Evolutionary conservation across 441 rosid genomes (phyloP), one percentile per base, ranked within the genome.

Genomic region (Brassica balearica): DNA sequence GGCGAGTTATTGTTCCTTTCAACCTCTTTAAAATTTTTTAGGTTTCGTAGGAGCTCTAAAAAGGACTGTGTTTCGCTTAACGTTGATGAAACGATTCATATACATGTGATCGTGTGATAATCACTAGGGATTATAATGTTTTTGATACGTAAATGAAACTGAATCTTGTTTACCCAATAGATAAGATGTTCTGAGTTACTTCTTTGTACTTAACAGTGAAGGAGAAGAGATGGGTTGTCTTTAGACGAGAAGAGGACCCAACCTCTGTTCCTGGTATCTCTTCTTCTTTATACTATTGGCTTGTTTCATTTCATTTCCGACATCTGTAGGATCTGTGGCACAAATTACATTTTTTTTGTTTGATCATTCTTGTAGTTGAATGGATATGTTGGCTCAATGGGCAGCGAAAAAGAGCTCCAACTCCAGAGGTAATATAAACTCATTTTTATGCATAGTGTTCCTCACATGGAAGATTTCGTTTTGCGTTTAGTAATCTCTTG

Each of bases 371-470:
- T 71, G 87, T 75, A 91, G 99, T 89, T 85, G 99, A 95, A 85
- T 96, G 98, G 99, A 96, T 96, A 79, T 91, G 95, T 85, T 96
- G 98, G 99, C 86, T 93, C 82, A 93, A 92, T 55, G 98, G 98
- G 60, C 99, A 96, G 86, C 87, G 97, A 4, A 96, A 90, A 84
- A 80, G 59, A 69, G 92, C 97, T 83, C 97, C 98, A 9, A 86
- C 98, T 65, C 87, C 88, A 4, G 94, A 91, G 94, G 98, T 92
- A n/a, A n/a, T n/a, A n/a, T n/a, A n/a, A n/a, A n/a, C n/a, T n/a
- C n/a, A n/a, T n/a, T n/a, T n/a, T n/a, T n/a, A n/a, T n/a, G n/a
- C n/a, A n/a, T n/a, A n/a, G n/a, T n/a, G n/a, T n/a, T n/a, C n/a
- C n/a, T n/a, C n/a, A n/a, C n/a, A n/a, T n/a, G n/a, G n/a, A n/a